Base-by-base conservation (phyloP, 768 basidiomycete genomes). In the Plicaturopsis crispa region DNA sequence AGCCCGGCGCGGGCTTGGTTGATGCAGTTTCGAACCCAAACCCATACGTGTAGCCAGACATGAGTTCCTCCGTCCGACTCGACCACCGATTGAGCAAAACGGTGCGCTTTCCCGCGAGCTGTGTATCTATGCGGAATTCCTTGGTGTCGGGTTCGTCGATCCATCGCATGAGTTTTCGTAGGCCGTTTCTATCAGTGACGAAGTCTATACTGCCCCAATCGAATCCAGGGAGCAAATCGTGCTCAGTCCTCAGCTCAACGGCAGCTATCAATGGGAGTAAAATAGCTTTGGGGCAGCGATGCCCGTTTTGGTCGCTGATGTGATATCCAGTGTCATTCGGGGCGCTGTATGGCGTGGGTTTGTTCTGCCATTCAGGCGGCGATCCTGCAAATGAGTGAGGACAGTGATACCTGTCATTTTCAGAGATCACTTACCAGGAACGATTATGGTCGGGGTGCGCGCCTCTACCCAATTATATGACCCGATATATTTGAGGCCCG, bases 61-160 rank as follows among this genome's bases (percentile, higher is more conserved):
- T 39, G 16, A 19, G 20, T 19, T 59, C 48, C 3, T 38, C 42
- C 50, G 8, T 56, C 41, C 43, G 57, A 53, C 42, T 70, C 70
- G 72, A 80, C 81, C 59, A 62, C 1, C 84, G 62, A 39, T 73
- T 76, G 48, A 86, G 59, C 19, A 88, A 48, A 12, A 83, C 59
- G 0, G 84, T 85, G 39, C 61, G 63, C n/a, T 48, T 49, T 1
- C 83, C 81, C 0, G 65, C 69, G 13, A 84, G 61, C 51, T 87
- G 75, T 3, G 77, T 43, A 40, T 89, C 83, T 44, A 89, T 82
- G 14, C 85, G 63, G 49, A 87, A 89, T 38, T 74, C 70, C 10
- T 58, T 50, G n/a, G 49, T 43, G 17, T 46, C 44, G 6, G 39
- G 35, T 12, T 13, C 33, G 14, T 48, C 47, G n/a, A 71, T 62